Percentiles rank a stretch among this genome's conserved stretches.
These are phyloP conservation scores for Penicillium glabrum DNA, from an alignment of 2,329 filamentous ascomycete genomes.

Conservation along the genomic window DNA sequence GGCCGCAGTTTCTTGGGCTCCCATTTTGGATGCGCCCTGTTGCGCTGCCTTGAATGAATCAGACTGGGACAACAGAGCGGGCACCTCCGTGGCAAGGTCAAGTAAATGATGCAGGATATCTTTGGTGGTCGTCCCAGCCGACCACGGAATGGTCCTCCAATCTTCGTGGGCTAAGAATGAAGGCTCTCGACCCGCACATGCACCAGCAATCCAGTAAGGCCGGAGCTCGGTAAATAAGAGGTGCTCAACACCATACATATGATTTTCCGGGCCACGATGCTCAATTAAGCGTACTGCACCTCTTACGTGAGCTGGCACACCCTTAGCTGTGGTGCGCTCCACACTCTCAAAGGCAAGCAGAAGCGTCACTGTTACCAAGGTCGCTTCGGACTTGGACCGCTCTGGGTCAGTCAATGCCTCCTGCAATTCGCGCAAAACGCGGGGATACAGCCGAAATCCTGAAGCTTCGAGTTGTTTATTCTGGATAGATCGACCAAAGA, in stretches of 20 bases:
- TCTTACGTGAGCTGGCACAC: slow-evolving; percentile 33
- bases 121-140: slow-evolving; percentile 35
- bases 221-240: slow-evolving; percentile 39
- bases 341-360: slow-evolving; percentile 42
- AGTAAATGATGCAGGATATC: slow-evolving; percentile 39
- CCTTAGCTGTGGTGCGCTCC: slow-evolving; percentile 35
- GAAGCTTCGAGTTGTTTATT: slow-evolving; percentile 34
- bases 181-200: slow-evolving; percentile 31
- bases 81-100: slow-evolving; percentile 37
- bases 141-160: slow-evolving; percentile 43
- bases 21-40: slow-evolving; percentile 19
- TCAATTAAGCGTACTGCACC: slow-evolving; percentile 39
- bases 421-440: slow-evolving; percentile 37
- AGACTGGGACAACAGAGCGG: slow-evolving; percentile 30
- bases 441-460: slow-evolving; percentile 35
- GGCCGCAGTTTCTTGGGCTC: slow-evolving; percentile 31
- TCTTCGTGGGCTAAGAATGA: slow-evolving; percentile 38
- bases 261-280: slow-evolving; percentile 40
- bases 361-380: slow-evolving; percentile 39
- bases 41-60: slow-evolving; percentile 30
- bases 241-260: slow-evolving; percentile 42
- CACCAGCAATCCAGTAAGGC: slow-evolving; percentile 38
- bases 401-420: slow-evolving; percentile 38
- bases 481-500: slow-evolving; percentile 38
- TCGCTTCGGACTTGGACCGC: slow-evolving; percentile 37